A percentile compares a stretch with the other conserved stretches of the same genome.
Evolutionary conservation across 177 flowering plant genomes (phyloP).

Genomic region (Vitis hybrid): DNA sequence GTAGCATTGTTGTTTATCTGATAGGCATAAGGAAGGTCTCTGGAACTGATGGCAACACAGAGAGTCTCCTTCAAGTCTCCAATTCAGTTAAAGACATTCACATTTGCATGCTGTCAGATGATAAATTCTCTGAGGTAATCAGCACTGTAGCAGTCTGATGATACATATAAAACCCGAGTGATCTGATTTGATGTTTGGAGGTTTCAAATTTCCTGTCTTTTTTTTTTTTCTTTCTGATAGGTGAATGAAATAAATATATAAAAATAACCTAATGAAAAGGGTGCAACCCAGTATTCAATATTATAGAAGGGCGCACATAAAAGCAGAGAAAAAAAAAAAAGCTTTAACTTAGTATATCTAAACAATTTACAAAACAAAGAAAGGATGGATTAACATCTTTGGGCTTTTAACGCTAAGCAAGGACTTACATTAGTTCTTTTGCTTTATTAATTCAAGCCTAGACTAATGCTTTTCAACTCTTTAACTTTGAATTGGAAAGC

Average conservation of each 20-base stretch:
- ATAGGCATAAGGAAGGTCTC: conserved; percentile 49
- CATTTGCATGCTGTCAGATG: conserved; percentile 62
- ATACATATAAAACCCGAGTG: not conserved
- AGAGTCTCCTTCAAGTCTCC: conserved; percentile 48
- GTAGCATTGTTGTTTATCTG: conserved; percentile 6
- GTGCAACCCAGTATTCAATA: too few relatives aligned
- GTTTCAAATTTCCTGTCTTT: too few relatives aligned
- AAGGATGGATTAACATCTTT: too few relatives aligned
- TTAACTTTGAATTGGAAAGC: not conserved
- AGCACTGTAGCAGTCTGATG: too few relatives aligned
- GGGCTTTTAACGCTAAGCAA: too few relatives aligned
- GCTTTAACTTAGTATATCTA: too few relatives aligned
- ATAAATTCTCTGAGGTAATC: conserved; percentile 72
- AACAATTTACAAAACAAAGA: too few relatives aligned
- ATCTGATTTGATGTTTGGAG: not conserved
- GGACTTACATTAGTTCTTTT: not conserved
- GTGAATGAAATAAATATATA: too few relatives aligned
- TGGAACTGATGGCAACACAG: conserved; percentile 22
- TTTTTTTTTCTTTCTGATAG: too few relatives aligned
- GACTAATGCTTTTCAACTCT: not conserved
- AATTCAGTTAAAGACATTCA: conserved; percentile 38
- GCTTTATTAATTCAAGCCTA: not conserved
- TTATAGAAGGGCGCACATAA: too few relatives aligned
- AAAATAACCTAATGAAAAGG: too few relatives aligned
- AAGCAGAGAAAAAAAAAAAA: too few relatives aligned